Percentiles rank a stretch among this genome's conserved stretches.
phyloP scores from a whole-genome alignment of 805 yeast genomes.

The Schizosaccharomyces lindneri region DNA sequence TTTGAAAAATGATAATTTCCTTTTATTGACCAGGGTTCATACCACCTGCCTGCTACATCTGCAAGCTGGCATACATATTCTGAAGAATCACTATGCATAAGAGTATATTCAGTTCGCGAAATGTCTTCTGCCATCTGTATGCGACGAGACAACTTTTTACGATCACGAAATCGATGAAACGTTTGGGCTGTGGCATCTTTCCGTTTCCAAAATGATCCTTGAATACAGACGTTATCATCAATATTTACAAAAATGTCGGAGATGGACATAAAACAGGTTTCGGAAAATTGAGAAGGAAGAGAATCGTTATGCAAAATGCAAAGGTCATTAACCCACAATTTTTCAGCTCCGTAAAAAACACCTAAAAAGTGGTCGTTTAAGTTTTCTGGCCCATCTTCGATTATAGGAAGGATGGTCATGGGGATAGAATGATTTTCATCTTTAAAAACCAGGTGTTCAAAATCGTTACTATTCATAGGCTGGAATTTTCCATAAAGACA shows the following conservation, averaged over 20 bases:
- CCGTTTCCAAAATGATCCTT: not conserved
- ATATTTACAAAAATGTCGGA: not conserved
- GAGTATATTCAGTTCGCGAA: not conserved
- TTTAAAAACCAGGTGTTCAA: not conserved
- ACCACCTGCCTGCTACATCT: not conserved
- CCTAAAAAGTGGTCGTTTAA: constrained; percentile 4
- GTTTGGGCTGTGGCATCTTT: not conserved
- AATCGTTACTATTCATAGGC: not conserved
- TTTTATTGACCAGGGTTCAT: not conserved
- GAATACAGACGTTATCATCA: not conserved
- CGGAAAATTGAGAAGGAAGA: not conserved
- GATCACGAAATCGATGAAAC: not conserved
- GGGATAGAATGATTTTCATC: not conserved
- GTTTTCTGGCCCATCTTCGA: not conserved
- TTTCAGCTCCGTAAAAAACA: constrained; percentile 7
- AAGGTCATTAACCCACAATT: constrained; percentile 6
- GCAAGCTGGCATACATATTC: not conserved
- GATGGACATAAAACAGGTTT: not conserved
- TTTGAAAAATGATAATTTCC: not conserved
- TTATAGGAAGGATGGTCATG: not conserved
- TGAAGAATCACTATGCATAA: not conserved
- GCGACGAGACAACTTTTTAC: not conserved
- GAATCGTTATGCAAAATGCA: not conserved
- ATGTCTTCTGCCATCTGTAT: not conserved
- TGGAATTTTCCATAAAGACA: not conserved